Evolutionary conservation across 1,284 basidiomycete species (phyloP).

Genomic region (Peniophora sp.): DNA sequence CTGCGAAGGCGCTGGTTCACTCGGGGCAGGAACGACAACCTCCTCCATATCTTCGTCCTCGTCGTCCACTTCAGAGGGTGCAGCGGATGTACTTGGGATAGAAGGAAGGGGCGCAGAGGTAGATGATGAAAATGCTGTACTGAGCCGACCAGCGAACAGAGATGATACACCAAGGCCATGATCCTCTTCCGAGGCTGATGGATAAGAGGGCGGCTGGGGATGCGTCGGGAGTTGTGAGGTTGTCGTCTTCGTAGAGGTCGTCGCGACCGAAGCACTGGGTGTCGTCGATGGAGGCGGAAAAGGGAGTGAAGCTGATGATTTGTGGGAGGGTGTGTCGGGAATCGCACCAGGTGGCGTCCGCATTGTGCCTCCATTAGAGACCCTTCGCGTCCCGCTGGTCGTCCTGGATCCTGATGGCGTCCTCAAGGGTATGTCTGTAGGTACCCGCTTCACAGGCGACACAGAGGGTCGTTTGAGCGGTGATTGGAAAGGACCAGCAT

Average conservation of each 20-base stretch:
- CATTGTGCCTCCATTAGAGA: too few species aligned
- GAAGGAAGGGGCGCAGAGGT: not conserved
- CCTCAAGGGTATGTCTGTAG: not conserved
- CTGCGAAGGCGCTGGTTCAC: not conserved
- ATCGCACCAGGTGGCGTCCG: too few species aligned
- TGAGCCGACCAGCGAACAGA: not conserved
- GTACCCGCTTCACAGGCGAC: not conserved
- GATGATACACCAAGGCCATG: not conserved
- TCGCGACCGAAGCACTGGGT: too few species aligned
- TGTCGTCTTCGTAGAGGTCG: too few species aligned
- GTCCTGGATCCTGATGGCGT: not conserved
- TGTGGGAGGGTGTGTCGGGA: too few species aligned
- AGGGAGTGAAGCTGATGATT: too few species aligned
- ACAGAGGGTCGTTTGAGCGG: too few species aligned
- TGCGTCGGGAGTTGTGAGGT: too few species aligned
- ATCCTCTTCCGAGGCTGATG: too few species aligned
- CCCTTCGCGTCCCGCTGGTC: too few species aligned
- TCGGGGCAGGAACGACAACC: conserved; percentile 14
- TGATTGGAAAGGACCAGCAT: conserved; percentile 29
- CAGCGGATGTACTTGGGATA: not conserved
- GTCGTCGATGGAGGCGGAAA: too few species aligned
- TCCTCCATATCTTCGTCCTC: conserved; percentile 42
- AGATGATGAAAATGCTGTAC: not conserved
- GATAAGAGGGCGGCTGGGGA: too few species aligned
- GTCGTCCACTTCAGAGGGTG: conserved; percentile 5